Evolutionary conservation across 2,329 filamentous ascomycete genomes (phyloP), one percentile per base, ranked within the genome.

Genomic region (Zymoseptoria ardabiliae): DNA sequence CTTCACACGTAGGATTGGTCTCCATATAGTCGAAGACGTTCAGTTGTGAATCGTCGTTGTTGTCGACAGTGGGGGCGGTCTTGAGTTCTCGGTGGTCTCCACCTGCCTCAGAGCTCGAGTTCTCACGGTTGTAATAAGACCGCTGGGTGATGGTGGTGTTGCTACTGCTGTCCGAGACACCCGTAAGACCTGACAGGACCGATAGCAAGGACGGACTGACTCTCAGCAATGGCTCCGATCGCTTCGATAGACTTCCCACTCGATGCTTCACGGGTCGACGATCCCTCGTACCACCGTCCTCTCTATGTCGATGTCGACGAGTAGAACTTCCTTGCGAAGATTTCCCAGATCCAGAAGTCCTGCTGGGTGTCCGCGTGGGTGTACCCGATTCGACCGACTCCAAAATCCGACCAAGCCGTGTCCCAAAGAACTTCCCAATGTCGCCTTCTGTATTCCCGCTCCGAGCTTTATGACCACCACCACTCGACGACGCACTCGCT

Each of bases 61-160:
- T 50, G 52, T 22, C 49, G 28, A 53, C 5, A 21, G 10, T 59
- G 3, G 17, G 50, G 20, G 21, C 22, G 49, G 51, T 17, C 41
- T 65, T 67, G 56, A 58, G 62, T 45, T 60, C 63, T n/a, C 52
- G 51, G 51, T 49, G 23, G 58, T 55, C 53, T 61, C 59, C 60
- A 63, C 55, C 25, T 8, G 23, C 13, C 49, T 55, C 58, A 52
- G 62, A 41, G 28, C 54, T 49, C 55, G 53, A 11, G 30, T 41
- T 54, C 48, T 53, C 53, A 59, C 58, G 50, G 55, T 54, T 54
- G 58, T 56, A 10, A 61, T 77, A 77, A 4, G 75, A 76, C 50
- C 69, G 69, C 61, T 77, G 76, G 10, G 76, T 79, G 11, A 78
- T 71, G 3, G 78, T 79, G 1, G 76, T 77, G 57, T 72, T 76